phyloP scores from a whole-genome alignment of 768 basidiomycete genomes.

The Ramaria sp. region DNA sequence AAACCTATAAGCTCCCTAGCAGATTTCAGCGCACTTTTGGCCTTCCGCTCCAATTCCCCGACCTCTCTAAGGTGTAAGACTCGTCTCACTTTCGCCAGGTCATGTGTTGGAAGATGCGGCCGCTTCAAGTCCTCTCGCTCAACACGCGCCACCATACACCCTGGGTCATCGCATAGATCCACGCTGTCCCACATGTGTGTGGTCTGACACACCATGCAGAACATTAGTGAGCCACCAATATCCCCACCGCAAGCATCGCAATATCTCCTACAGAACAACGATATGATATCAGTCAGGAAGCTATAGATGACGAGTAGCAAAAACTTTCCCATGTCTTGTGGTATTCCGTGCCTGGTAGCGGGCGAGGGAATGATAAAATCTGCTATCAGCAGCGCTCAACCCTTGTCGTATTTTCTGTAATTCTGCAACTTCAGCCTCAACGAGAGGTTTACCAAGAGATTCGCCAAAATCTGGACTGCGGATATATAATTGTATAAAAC shows the following conservation, averaged over 20 bases:
- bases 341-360: background rate
- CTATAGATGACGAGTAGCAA: background rate
- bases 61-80: background rate
- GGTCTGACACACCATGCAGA: slow-evolving; percentile 22
- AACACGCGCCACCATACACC: slow-evolving; percentile 15
- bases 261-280: too few relatives aligned
- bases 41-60: background rate
- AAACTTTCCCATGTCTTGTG: background rate
- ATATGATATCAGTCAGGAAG: too few relatives aligned
- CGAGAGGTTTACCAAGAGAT: background rate
- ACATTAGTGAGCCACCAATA: slow-evolving; percentile 20
- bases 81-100: background rate
- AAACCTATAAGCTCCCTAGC: background rate
- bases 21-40: background rate
- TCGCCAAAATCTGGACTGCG: slow-evolving; percentile 5
- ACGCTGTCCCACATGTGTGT: slow-evolving; percentile 13
- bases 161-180: slow-evolving; percentile 20
- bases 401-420: background rate
- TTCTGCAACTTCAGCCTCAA: background rate
- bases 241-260: too few relatives aligned
- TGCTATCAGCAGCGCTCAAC: background rate
- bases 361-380: background rate
- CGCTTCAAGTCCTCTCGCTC: slow-evolving; percentile 12
- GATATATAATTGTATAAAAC: slow-evolving; percentile 21
- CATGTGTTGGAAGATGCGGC: slow-evolving; percentile 21